Evolutionary conservation across 495 filamentous ascomycete genomes (phyloP), one percentile per base, ranked within the genome.

Genomic region (Aspergillus saccharolyticus): DNA sequence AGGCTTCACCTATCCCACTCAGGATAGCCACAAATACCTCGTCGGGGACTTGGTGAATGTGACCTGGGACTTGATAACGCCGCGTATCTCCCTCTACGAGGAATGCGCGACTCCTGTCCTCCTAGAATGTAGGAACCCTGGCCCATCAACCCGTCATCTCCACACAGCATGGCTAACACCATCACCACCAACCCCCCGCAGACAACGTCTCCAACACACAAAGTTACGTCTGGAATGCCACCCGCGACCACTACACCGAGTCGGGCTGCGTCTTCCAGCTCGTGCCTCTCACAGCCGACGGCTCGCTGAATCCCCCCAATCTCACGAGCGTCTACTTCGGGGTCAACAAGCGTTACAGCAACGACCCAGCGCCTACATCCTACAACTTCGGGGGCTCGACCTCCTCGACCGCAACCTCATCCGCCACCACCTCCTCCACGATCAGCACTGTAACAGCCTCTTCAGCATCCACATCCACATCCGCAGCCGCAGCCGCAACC

Each of bases 201-300:
- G 57, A 44, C 20, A 57, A 60, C 42, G 24, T 51, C 30, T 44
- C 49, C 10, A 63, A 63, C 52, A 50, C 25, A 0, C 12, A 54
- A 21, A 57, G 48, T 20, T 63, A 57, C 44, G 45, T 63, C n/a
- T 63, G 61, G 61, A 60, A 45, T 10, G 61, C 61, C 0, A 60
- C 53, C 18, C 56, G 56, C 15, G 30, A 54, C 20, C 44, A 60
- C 48, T 63, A 63, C 39, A 19, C 25, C 8, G 61, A 60, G 25
- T 45, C 53, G 2, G 61, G 61, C 44, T 63, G 61, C 54, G 21
- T n/a, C n/a, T 63, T 63, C 22, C 28, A 51, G 53, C 56, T 60
- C 18, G 47, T 51, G 19, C 53, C 56, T 1, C 45, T 63, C 0
- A 42, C 25, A 8, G 10, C 24, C 7, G n/a, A 50, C 9, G 57